Conservation (phyloP, 169 alveolate species). For the Cryptosporidium tyzzeri region DNA sequence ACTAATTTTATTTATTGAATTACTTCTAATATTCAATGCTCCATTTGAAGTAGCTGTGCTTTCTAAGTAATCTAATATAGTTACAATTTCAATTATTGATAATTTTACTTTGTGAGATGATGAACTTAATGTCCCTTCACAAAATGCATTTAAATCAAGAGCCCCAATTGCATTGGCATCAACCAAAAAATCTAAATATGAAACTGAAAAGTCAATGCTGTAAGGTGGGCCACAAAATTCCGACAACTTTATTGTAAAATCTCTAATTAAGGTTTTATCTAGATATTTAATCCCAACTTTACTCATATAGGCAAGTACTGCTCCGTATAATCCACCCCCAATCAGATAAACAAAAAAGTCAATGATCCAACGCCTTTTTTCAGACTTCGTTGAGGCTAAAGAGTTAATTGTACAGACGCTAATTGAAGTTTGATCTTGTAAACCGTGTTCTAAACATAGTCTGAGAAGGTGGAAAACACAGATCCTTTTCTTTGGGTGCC, state of each 20-base stretch:
- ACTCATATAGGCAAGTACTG: conserved; percentile 73
- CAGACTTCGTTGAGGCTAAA: conserved; percentile 45
- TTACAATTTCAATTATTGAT: conserved; percentile 45
- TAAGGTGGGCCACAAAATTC: conserved; percentile 82
- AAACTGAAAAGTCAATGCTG: conserved; percentile 76
- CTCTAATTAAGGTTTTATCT: conserved; percentile 80
- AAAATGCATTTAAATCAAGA: conserved; percentile 53
- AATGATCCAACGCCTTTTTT: conserved; percentile 69
- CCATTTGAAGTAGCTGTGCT: conserved; percentile 7
- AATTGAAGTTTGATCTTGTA: conserved; percentile 6
- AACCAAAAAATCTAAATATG: conserved; percentile 34
- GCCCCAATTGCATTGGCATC: conserved; percentile 51
- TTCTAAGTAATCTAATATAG: conserved; percentile 53
- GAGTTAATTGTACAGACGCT: neutral
- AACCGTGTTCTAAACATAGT: conserved; percentile 47
- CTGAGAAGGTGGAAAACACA: conserved; percentile 68
- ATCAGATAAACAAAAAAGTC: conserved; percentile 66
- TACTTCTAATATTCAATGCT: neutral
- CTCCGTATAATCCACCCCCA: conserved; percentile 67
- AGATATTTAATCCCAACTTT: conserved; percentile 50
- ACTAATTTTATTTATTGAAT: neutral
- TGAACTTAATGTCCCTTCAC: conserved; percentile 18
- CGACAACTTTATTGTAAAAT: conserved; percentile 78
- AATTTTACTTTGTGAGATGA: conserved; percentile 34
- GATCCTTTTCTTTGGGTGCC: conserved; percentile 69